Evolutionary conservation across 1,139 yeast genomes (phyloP).

Genomic region (Taiozyma sp.): DNA sequence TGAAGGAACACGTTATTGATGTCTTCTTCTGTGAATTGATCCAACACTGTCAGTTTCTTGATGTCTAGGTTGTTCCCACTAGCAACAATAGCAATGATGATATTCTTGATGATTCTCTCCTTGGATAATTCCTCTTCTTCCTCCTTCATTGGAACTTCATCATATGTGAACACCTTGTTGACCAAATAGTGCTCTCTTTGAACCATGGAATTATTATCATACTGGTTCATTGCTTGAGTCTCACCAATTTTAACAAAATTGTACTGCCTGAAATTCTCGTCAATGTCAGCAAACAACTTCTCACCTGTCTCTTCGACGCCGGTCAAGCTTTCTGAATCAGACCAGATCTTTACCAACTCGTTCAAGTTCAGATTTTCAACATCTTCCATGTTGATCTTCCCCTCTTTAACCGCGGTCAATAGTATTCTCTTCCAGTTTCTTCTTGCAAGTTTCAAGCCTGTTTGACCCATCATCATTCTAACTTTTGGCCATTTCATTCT

Average conservation of each 20-base stretch:
- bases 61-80: slow-evolving; percentile 47
- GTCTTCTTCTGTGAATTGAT: slow-evolving; percentile 36
- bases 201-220: slow-evolving; percentile 39
- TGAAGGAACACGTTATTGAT: slow-evolving; percentile 49
- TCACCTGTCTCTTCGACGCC: slow-evolving; percentile 21
- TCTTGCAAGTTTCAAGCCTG: slow-evolving; percentile 47
- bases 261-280: slow-evolving; percentile 25
- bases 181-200: slow-evolving; percentile 47
- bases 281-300: slow-evolving; percentile 27
- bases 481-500: slow-evolving; percentile 60
- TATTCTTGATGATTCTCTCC: slow-evolving; percentile 24
- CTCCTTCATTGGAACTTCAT: slow-evolving; percentile 7
- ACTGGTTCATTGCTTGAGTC: slow-evolving; percentile 12
- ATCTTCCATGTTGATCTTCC: slow-evolving; percentile 39
- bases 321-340: slow-evolving; percentile 35
- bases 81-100: slow-evolving; percentile 55
- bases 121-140: slow-evolving; percentile 11
- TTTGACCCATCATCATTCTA: slow-evolving; percentile 53
- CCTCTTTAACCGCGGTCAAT: slow-evolving; percentile 46
- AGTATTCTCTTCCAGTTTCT: slow-evolving; percentile 59
- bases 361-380: slow-evolving; percentile 44
- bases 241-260: slow-evolving; percentile 27
- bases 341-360: slow-evolving; percentile 55
- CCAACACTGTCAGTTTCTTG: slow-evolving; percentile 40
- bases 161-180: slow-evolving; percentile 35